Base-by-base conservation (phyloP, 2,329 filamentous ascomycete genomes). In the Penicillium sp. region DNA sequence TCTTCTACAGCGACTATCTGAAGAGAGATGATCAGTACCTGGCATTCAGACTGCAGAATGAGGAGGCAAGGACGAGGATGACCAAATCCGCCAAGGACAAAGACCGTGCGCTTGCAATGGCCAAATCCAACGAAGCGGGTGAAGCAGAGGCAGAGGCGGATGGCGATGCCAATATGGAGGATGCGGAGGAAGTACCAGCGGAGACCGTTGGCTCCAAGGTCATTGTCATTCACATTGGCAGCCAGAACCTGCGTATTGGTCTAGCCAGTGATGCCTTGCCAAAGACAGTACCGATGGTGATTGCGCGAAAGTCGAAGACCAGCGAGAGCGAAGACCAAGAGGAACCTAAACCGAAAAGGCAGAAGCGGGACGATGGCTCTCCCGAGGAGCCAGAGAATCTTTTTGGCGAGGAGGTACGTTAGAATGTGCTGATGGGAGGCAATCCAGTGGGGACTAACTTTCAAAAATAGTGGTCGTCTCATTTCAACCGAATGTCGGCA, bases 11-110 rank as follows among this genome's bases (percentile, higher is more conserved):
- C 55, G 94, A 99, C 69, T 99, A 96, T 65, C 89, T 99, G 75
- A 99, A 99, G 78, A 88, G 92, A 66, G 94, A 99, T 77, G 94
- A 97, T 65, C 94, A 99, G 75, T 86, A 95, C 53, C 84, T 99
- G 30, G 90, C 92, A 11, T 84, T 92, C 50, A 86, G 94, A 65
- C 82, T 95, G 14, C 90, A 95, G 64, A 88, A 86, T 72, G 94
- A 99, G 70, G 90, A 92, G 62, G 87, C 85, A 45, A 82, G 90
- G 60, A 91, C 94, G 57, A 83, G 85, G 55, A 87, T 96, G 71
- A 86, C 94, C 31, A 90, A 92, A 71, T 87, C 81, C 51, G 91
- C 91, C 22, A 90, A 94, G 68, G 92, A 96, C 65, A 85, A 88
- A 62, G 92, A 96, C 68, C 84, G 92, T 62, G 88, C 88, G 38